Conservation (phyloP, 202 grass and related monocot species). For the Dendrocalamus latiflorus region DNA sequence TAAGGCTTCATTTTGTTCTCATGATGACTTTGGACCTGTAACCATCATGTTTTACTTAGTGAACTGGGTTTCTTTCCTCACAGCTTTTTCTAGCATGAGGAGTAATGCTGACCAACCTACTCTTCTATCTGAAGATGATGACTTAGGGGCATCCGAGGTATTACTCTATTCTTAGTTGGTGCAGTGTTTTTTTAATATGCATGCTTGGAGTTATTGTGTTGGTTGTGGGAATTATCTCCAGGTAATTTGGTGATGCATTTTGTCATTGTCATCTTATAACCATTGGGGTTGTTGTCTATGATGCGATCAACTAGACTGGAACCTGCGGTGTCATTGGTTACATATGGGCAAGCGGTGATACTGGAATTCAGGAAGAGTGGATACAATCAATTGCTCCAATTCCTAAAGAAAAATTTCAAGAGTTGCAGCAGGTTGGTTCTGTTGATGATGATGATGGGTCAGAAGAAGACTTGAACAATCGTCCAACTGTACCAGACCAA, state of each 20-base stretch:
- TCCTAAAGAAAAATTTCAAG: conserved; percentile 65
- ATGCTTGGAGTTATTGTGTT: not conserved
- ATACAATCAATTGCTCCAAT: conserved; percentile 84
- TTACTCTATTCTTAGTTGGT: not conserved
- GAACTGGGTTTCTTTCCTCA: conserved; percentile 25
- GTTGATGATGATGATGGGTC: conserved; percentile 39
- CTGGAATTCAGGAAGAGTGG: conserved; percentile 74
- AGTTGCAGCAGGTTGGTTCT: conserved; percentile 42
- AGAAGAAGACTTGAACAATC: conserved; percentile 58
- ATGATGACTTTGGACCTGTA: conserved; percentile 11
- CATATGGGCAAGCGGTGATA: conserved; percentile 69
- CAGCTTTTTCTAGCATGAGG: conserved; percentile 78
- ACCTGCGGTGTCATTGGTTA: conserved; percentile 65
- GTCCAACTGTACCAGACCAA: conserved; percentile 33
- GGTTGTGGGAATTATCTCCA: not conserved
- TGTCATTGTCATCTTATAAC: conserved; percentile 3
- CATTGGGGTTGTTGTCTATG: not conserved
- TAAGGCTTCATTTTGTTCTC: not conserved
- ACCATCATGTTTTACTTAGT: conserved; percentile 12
- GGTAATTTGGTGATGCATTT: not conserved
- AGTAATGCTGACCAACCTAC: conserved; percentile 37
- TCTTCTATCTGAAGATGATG: conserved; percentile 42
- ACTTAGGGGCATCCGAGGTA: conserved; percentile 50
- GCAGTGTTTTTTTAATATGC: no score
- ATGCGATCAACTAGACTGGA: conserved; percentile 47